Evolutionary conservation across 495 filamentous ascomycete genomes (phyloP), one percentile per base, ranked within the genome.

Genomic region (Lophium mytilinum): DNA sequence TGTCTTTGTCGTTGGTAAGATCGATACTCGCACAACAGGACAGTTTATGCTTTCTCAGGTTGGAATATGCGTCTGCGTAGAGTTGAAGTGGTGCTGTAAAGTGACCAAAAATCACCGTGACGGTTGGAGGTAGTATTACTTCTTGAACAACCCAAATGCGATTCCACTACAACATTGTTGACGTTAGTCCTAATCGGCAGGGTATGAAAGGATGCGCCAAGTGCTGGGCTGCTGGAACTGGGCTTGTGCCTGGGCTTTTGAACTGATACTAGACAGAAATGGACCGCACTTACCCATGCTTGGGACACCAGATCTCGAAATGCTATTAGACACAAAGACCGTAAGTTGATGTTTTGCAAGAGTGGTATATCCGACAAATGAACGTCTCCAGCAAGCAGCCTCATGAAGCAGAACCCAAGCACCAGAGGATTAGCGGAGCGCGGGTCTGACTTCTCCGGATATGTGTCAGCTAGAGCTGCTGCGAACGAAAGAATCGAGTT

Each of bases 121-220:
- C 56, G 2, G 7, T 46, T 9, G 39, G 36, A 1, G 56, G 56
- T 4, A 58, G 37, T 11, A 58, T 53, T 12, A 53, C 50, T 34
- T 58, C 56, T 19, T 58, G 56, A 3, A 58, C 56, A 12, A 58
- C 48, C 56, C 56, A 58, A 4, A 58, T 58, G 14, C 56, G 40
- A 37, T 46, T 46, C 48, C 48, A 58, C 56, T 53, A 35, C n/a
- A 18, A 5, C n/a, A n/a, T 7, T 33, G 17, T 3, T 36, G 10
- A 53, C 35, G 10, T 46, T 37, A 21, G 9, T 19, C 9, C 9
- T 47, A 15, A n/a, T n/a, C n/a, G n/a, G n/a, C n/a, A n/a, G n/a
- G n/a, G n/a, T n/a, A n/a, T n/a, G n/a, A n/a, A n/a, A n/a, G n/a
- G n/a, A n/a, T n/a, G n/a, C n/a, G n/a, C n/a, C n/a, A n/a, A n/a